Evolutionary conservation across 1,139 yeast genomes (phyloP).

Genomic region (Candida labiduridarum): DNA sequence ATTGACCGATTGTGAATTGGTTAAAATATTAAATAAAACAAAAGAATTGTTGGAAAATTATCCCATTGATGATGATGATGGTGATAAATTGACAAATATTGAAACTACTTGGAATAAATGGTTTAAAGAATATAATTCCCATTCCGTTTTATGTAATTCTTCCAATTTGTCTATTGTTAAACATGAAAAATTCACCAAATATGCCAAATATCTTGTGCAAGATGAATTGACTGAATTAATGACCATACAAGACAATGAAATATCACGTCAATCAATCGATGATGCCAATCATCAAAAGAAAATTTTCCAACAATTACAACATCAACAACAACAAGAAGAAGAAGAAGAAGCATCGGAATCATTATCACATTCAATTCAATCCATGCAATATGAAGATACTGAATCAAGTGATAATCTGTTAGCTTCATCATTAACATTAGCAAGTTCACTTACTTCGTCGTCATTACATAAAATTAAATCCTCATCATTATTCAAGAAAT

Average conservation of each 20-base stretch:
- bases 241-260: slow-evolving; percentile 34
- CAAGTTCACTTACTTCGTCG: slow-evolving; percentile 34
- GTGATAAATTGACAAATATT: slow-evolving; percentile 23
- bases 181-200: slow-evolving; percentile 2
- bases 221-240: slow-evolving; percentile 20
- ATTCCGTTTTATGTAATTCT: slow-evolving; percentile 30
- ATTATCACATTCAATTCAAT: slow-evolving; percentile 13
- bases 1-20: slow-evolving; percentile 34
- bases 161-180: slow-evolving; percentile 16
- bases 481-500: slow-evolving; percentile 33
- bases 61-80: slow-evolving; percentile 22
- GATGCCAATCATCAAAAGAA: slow-evolving; percentile 18
- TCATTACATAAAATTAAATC: slow-evolving; percentile 37
- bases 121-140: slow-evolving; percentile 34
- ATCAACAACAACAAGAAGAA: slow-evolving; percentile 22
- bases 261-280: slow-evolving; percentile 24
- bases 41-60: slow-evolving; percentile 27
- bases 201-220: slow-evolving; percentile 9
- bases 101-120: slow-evolving; percentile 33
- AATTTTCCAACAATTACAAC: slow-evolving; percentile 4
- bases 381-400: slow-evolving; percentile 21
- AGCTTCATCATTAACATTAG: slow-evolving; percentile 40
- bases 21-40: slow-evolving; percentile 40
- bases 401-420: slow-evolving; percentile 31
- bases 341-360: slow-evolving; percentile 28